A percentile compares a stretch with the other conserved stretches of the same genome.
Evolutionary conservation across 139 green algal species (phyloP).

Genomic region (Auxenochlorella protothecoides): DNA sequence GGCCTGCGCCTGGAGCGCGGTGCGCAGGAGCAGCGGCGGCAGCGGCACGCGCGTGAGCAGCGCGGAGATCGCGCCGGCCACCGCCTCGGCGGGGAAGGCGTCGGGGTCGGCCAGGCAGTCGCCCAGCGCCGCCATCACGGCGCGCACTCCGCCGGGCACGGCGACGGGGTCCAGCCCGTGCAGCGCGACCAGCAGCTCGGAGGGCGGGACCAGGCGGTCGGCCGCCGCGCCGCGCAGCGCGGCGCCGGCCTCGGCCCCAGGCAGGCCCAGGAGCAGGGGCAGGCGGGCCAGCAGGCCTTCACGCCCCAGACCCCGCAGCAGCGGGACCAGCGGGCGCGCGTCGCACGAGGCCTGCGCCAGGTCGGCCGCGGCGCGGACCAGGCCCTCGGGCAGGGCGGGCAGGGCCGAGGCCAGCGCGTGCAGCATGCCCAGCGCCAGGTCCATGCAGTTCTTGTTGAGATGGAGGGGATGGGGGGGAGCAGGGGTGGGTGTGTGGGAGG

Average conservation of each 20-base stretch:
- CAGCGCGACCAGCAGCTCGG: slow-evolving; percentile 54
- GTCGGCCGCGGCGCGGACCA: slow-evolving; percentile 29
- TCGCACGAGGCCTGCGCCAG: slow-evolving; percentile 4
- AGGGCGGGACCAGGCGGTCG: slow-evolving; percentile 29
- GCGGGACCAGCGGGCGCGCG: slow-evolving; percentile 20
- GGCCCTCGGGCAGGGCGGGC: slow-evolving; percentile 10
- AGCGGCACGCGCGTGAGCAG: slow-evolving; percentile 7
- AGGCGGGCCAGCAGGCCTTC: slow-evolving; percentile 22
- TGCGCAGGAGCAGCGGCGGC: slow-evolving; percentile 8
- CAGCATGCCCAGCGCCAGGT: slow-evolving; percentile 53
- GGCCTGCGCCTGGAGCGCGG: too few species aligned
- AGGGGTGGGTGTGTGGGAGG: background rate
- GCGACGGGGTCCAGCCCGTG: slow-evolving; percentile 35
- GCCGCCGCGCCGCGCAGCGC: background rate
- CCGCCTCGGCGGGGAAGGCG: slow-evolving; percentile 4
- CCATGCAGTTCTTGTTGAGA: slow-evolving; percentile 7
- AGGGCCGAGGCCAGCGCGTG: slow-evolving; percentile 25
- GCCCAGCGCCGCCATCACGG: slow-evolving; percentile 30
- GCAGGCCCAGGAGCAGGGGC: slow-evolving; percentile 25
- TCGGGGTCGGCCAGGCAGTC: too few species aligned
- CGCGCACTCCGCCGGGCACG: slow-evolving; percentile 19
- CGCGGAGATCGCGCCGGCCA: slow-evolving; percentile 5
- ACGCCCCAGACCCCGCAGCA: slow-evolving; percentile 25
- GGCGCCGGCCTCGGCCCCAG: background rate
- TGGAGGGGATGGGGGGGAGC: background rate